These are phyloP conservation scores for Clavulina sp. DNA, from an alignment of 768 basidiomycete genomes.

Conservation along the genomic window DNA sequence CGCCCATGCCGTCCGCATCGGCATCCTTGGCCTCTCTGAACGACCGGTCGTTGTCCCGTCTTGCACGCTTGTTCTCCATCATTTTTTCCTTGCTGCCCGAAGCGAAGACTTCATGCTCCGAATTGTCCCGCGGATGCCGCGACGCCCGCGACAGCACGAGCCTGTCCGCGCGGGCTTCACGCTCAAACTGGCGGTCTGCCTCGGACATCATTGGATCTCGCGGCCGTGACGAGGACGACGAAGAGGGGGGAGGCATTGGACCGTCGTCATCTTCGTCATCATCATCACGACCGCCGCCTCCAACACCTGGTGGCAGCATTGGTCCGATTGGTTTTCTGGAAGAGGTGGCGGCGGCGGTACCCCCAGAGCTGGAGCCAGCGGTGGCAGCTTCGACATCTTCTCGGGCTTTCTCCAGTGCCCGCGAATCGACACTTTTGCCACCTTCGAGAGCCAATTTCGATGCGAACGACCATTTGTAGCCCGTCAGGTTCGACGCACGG, in stretches of 20 bases:
- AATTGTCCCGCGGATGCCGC: too few species aligned
- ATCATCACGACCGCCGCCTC: too few species aligned
- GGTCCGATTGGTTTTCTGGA: conserved; percentile 11
- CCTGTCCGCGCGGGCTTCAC: too few species aligned
- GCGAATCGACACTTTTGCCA: too few species aligned
- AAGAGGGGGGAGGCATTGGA: conserved; percentile 16
- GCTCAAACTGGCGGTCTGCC: conserved; percentile 32
- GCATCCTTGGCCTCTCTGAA: conserved; percentile 62
- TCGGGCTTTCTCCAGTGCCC: conserved; percentile 39
- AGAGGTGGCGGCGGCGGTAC: background rate
- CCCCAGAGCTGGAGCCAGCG: conserved; percentile 14
- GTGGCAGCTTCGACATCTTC: conserved; percentile 37
- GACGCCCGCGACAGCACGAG: too few species aligned
- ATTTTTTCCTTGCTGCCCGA: conserved; percentile 61
- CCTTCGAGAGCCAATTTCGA: conserved; percentile 42
- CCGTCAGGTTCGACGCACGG: conserved; percentile 51
- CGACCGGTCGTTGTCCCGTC: conserved; percentile 48
- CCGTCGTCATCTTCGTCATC: conserved; percentile 18
- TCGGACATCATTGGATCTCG: conserved; percentile 6
- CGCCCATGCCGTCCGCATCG: conserved; percentile 41
- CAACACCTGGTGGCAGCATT: background rate
- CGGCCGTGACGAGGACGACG: conserved; percentile 8
- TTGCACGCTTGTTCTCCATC: conserved; percentile 70
- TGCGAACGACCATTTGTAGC: conserved; percentile 79
- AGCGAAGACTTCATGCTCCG: conserved; percentile 54